Base-by-base conservation (phyloP, 371 early-diverging fungal species). In the Fennellomyces sp. region DNA sequence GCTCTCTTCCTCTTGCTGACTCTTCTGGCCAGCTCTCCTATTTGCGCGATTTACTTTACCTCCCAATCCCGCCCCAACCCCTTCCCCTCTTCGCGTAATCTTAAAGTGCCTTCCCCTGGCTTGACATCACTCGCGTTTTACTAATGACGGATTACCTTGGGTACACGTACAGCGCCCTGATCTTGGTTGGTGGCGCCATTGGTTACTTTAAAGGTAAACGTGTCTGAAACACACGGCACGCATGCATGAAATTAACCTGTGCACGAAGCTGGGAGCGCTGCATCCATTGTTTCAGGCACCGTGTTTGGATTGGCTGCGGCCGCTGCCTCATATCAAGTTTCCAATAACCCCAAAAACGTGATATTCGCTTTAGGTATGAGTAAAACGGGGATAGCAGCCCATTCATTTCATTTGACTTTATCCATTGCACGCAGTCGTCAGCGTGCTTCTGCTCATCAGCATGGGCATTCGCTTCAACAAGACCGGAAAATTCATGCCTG, bases 401-500 rank as follows among this genome's bases (percentile, higher is more conserved):
- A 6, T 54, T 6, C 3, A 36, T n/a, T n/a, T n/a, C n/a, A n/a
- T n/a, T n/a, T n/a, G 19, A 29, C 12, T 21, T 28, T 45, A 36
- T 12, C 26, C 35, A 11, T 39, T 51, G 35, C 17, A 3, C 6
- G 57, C 64, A 68, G 74, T 58, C 4, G 67, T 80, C n/a, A 81
- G 81, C 63, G 27, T 76, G 17, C 39, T 72, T 0, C 65, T 88
- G 13, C 58, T 80, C n/a, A 26, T 76, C 2, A 76, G 84, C 6
- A 88, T 87, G 88, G 87, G 84, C 10, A 42, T 64, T 5, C 83
- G 87, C 23, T 88, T 78, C 56, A 55, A 68, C 38, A 70, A 73
- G 27, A 79, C 79, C 42, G 76, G 76, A 7, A 85, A 84, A 68
- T 76, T 85, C 45, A 87, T 88, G 87, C 86, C 87, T 3, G 87